Percentiles rank a stretch among this genome's conserved stretches.
These are phyloP conservation scores for Periconia sp. DNA, from an alignment of 2,329 filamentous ascomycete species.

Conservation along the genomic window DNA sequence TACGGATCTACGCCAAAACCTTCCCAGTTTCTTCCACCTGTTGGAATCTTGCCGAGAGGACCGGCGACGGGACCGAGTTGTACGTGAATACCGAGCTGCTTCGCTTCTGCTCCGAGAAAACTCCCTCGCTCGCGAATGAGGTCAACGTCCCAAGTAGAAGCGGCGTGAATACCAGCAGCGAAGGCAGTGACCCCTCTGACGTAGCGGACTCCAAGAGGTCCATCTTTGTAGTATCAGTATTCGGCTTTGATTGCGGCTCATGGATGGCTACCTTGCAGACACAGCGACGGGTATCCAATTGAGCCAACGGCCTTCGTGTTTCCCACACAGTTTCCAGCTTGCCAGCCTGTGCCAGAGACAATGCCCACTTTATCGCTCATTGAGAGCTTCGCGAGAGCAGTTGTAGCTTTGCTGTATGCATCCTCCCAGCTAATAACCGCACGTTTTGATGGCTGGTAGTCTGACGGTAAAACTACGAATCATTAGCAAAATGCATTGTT, in stretches of 20 bases:
- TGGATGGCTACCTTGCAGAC: constrained; percentile 44
- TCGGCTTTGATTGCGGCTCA: neutral
- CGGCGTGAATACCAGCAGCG: constrained; percentile 46
- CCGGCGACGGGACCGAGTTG: constrained; percentile 52
- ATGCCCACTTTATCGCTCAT: constrained; percentile 49
- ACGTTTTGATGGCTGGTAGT: constrained; percentile 24
- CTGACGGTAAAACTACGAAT: constrained; percentile 27
- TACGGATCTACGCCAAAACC: constrained; percentile 59
- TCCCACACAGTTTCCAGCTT: constrained; percentile 42
- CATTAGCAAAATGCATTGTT: constrained; percentile 6
- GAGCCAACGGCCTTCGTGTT: constrained; percentile 42
- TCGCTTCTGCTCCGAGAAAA: constrained; percentile 48
- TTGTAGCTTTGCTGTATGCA: constrained; percentile 48
- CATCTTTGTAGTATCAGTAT: constrained; percentile 26
- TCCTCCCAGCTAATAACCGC: constrained; percentile 43
- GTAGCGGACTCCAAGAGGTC: constrained; percentile 48
- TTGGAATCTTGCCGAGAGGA: constrained; percentile 44
- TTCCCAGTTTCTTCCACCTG: constrained; percentile 56
- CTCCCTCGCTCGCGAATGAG: constrained; percentile 43
- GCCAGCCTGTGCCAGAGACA: constrained; percentile 45
- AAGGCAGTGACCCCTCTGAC: constrained; percentile 47
- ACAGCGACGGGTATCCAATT: constrained; percentile 46
- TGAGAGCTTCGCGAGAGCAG: constrained; percentile 47
- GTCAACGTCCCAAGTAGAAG: constrained; percentile 45
- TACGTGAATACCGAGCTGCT: constrained; percentile 51